Evolutionary conservation across 2,329 filamentous ascomycete genomes (phyloP), one percentile per base, ranked within the genome.

Genomic region (Fusarium sp.): DNA sequence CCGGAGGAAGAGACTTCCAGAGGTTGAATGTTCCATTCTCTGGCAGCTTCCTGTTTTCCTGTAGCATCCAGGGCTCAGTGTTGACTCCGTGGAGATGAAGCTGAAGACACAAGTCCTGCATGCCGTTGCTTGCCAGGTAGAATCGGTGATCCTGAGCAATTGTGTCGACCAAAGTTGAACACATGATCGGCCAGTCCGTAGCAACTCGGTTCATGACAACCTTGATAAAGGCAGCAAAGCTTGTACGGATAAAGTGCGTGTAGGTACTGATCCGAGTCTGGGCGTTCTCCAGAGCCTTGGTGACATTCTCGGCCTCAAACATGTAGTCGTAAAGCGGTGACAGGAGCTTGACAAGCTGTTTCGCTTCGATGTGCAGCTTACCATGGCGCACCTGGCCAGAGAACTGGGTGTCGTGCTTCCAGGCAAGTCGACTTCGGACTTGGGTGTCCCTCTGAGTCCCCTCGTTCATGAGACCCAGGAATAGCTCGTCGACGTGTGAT

Each of bases 311-410:
- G 24, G 78, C 56, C 22, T 77, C 60, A 55, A 89, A 88, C 82
- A 89, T 86, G 9, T 81, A 74, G 14, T 81, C 71, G 72, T 88
- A 88, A 3, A 87, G 71, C 5, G 79, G 66, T 60, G 85, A 83
- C 2, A 88, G 69, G 11, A 85, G 69, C 4, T 70, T 70, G 2
- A 82, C 82, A 1, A 90, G 78, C 10, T 82, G 77, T 4, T 80
- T 70, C 0, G 82, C 74, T 1, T 84, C 81, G 16, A 87, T 79
- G 27, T 73, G 70, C 5, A 84, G 60, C 33, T 72, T 73, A 20
- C 72, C 69, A 49, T 76, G 69, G n/a, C 64, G 51, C 2, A 57
- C 33, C 20, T 75, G 62, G 5, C 73, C 72, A 5, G 80, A 79
- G 24, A 84, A 73, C n/a, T 79, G 75, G 46, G 77, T 76, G 33